phyloP scores from a whole-genome alignment of 2,329 filamentous ascomycete species.

The Fusarium sp. region DNA sequence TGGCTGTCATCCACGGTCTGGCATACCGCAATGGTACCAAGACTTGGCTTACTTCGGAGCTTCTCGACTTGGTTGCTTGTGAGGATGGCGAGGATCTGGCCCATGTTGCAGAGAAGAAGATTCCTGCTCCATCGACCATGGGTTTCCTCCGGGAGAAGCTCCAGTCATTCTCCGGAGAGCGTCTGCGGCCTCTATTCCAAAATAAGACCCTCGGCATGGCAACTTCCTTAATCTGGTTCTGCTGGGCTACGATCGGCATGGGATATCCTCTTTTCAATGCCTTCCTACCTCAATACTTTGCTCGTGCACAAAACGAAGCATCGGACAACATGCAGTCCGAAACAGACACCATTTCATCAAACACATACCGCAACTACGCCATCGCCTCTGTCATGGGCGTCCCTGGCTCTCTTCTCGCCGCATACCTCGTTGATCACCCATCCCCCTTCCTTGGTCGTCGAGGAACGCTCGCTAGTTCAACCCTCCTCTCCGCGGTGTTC shows the following conservation, averaged over 20 bases:
- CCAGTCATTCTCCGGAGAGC: conserved; percentile 71
- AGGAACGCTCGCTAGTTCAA: conserved; percentile 75
- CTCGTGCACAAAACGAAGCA: conserved; percentile 58
- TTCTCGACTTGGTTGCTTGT: conserved; percentile 64
- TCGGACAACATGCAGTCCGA: conserved; percentile 44
- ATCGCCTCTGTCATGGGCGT: conserved; percentile 82
- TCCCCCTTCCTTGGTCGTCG: conserved; percentile 73
- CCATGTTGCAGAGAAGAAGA: conserved; percentile 20
- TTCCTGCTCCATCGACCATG: conserved; percentile 37
- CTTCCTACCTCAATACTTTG: conserved; percentile 87
- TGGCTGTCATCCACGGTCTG: conserved; percentile 81
- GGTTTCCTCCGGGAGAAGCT: conserved; percentile 67
- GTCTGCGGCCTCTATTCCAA: conserved; percentile 72
- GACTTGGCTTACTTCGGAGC: conserved; percentile 80
- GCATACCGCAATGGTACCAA: conserved; percentile 75
- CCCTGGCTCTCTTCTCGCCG: conserved; percentile 79
- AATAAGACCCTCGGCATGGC: conserved; percentile 61
- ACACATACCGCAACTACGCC: conserved; percentile 81
- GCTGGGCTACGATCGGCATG: conserved; percentile 85
- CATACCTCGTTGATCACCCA: conserved; percentile 73
- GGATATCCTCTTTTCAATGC: conserved; percentile 90
- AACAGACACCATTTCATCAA: conserved; percentile 52
- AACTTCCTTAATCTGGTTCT: conserved; percentile 74
- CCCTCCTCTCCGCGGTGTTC: conserved; percentile 73
- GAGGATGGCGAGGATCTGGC: conserved; percentile 48